Evolutionary conservation across 306 rosid genomes (phyloP).

Genomic region (Casuarina equisetifolia): DNA sequence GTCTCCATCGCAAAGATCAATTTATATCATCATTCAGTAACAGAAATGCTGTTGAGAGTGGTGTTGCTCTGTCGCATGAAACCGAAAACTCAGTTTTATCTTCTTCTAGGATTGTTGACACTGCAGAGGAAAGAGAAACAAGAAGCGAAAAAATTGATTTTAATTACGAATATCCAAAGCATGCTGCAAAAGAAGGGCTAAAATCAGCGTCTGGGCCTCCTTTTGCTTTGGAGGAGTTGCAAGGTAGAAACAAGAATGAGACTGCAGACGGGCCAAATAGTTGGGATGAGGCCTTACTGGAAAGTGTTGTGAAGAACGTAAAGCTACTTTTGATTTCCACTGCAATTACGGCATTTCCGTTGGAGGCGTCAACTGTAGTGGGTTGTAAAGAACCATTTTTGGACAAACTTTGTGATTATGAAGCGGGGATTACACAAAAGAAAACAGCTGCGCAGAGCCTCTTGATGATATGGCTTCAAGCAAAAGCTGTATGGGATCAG

Average conservation of each 20-base stretch:
- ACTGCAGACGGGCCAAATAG: background rate
- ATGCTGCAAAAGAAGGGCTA: background rate
- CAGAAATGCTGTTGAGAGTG: background rate
- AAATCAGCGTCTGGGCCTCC: background rate
- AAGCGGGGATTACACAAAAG: background rate
- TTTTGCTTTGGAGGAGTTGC: constrained; percentile 5
- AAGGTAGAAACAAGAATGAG: background rate
- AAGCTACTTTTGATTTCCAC: background rate
- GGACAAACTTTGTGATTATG: background rate
- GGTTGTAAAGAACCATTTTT: background rate
- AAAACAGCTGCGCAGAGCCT: background rate
- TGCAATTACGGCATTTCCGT: background rate
- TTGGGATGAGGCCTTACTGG: background rate
- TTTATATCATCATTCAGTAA: background rate
- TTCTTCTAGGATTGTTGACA: background rate
- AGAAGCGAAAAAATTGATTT: background rate
- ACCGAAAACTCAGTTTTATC: background rate
- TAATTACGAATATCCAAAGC: background rate
- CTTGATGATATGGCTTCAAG: background rate
- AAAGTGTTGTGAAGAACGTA: background rate
- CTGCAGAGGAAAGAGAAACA: constrained; percentile 2
- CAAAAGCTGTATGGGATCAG: background rate
- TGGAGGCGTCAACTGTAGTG: background rate
- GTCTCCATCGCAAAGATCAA: background rate
- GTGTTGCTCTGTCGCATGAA: constrained; percentile 1